These are phyloP conservation scores for Pythium phragmiticola DNA, from an alignment of 352 stramenopile genomes.

Conservation along the genomic window DNA sequence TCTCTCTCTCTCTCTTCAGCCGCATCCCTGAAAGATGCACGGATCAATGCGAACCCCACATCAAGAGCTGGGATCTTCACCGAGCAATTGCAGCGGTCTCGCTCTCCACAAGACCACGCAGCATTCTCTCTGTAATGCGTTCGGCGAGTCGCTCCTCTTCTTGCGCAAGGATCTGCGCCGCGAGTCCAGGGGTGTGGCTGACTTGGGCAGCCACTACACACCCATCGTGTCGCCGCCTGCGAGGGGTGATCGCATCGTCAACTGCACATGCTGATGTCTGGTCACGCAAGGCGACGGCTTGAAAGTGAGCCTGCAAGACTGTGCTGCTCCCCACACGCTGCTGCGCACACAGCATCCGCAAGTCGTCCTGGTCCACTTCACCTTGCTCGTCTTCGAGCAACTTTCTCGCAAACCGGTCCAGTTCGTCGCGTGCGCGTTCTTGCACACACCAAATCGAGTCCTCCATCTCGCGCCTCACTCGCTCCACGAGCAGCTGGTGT, in stretches of 20 bases:
- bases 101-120: slow-evolving; percentile 15
- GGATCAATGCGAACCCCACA: neutral
- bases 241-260: neutral
- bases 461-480: slow-evolving; percentile 14
- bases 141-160: slow-evolving; percentile 19
- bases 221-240: neutral
- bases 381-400: slow-evolving; percentile 21
- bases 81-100: neutral
- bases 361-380: slow-evolving; percentile 21
- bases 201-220: neutral
- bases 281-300: neutral
- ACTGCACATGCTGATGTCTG: neutral
- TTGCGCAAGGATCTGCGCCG: slow-evolving; percentile 15
- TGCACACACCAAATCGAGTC: slow-evolving; percentile 13
- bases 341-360: slow-evolving; percentile 16
- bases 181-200: neutral
- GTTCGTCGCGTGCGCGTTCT: neutral
- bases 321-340: slow-evolving; percentile 1
- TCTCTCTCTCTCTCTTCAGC: too few species aligned
- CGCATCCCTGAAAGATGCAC: neutral
- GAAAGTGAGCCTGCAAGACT: slow-evolving; percentile 1
- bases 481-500: slow-evolving; percentile 1
- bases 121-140: slow-evolving; percentile 21
- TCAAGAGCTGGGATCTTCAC: neutral
- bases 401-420: slow-evolving; percentile 14